phyloP scores from a whole-genome alignment of 208 protist species.

The Wallacemonas rigidus region DNA sequence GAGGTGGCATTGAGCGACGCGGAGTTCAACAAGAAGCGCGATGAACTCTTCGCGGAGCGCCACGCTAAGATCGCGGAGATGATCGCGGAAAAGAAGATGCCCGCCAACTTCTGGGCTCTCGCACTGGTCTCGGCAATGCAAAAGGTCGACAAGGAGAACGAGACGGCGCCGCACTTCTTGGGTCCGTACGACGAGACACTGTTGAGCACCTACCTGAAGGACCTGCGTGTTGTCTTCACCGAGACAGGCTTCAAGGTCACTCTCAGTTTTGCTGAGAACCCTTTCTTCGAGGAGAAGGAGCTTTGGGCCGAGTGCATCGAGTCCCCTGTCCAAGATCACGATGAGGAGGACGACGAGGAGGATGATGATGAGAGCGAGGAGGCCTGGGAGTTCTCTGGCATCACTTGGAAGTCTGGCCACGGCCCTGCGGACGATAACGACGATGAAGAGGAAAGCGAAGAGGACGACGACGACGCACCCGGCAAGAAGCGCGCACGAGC shows the following conservation, averaged over 20 bases:
- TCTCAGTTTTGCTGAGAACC: conserved; percentile 60
- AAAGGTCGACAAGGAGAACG: conserved; percentile 35
- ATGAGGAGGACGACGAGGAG: conserved; percentile 21
- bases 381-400: conserved; percentile 60
- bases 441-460: conserved; percentile 28
- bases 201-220: conserved; percentile 55
- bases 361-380: conserved; percentile 38
- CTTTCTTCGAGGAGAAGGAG: conserved; percentile 78
- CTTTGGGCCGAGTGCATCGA: conserved; percentile 59
- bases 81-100: conserved; percentile 46
- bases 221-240: conserved; percentile 48
- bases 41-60: conserved; percentile 48
- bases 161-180: conserved; percentile 48
- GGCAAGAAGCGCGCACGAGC: conserved; percentile 32
- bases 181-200: conserved; percentile 69
- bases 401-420: conserved; percentile 77
- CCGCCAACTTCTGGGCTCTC: conserved; percentile 70
- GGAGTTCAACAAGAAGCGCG: conserved; percentile 42
- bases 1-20: conserved; percentile 38
- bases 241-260: conserved; percentile 44
- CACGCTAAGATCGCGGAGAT: conserved; percentile 33
- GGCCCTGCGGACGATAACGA: conserved; percentile 38
- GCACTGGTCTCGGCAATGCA: conserved; percentile 46
- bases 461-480: conserved; percentile 25
- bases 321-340: conserved; percentile 15